Conservation (phyloP, 441 rosid genomes). For the Biscutella auriculata region DNA sequence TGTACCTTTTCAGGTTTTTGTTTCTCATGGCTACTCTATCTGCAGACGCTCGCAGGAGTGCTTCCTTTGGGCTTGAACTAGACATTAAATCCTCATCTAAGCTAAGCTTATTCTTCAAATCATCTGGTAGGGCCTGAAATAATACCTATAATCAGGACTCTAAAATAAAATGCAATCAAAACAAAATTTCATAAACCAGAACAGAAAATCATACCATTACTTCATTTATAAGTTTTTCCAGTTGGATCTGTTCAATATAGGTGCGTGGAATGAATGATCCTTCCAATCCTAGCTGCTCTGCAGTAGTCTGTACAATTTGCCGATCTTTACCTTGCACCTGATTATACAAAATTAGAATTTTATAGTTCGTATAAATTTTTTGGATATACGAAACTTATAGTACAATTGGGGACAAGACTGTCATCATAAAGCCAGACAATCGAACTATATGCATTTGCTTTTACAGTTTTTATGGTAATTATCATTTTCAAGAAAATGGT, state of each 20-base stretch:
- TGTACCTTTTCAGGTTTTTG: constrained; percentile 60
- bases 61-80: constrained; percentile 90
- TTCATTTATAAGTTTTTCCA: constrained; percentile 84
- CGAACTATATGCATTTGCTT: neutral
- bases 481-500: neutral
- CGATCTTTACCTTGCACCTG: constrained; percentile 99
- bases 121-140: constrained; percentile 79
- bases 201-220: constrained; percentile 58
- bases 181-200: neutral
- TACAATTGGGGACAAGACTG: neutral
- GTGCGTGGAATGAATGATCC: constrained; percentile 85
- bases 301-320: constrained; percentile 41
- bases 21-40: constrained; percentile 63
- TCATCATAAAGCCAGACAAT: neutral
- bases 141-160: constrained; percentile 21
- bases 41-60: constrained; percentile 57
- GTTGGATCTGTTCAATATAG: constrained; percentile 88
- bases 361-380: neutral
- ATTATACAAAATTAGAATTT: neutral
- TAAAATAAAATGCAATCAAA: constrained; percentile 8
- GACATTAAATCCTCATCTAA: constrained; percentile 69
- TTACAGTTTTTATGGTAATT: neutral
- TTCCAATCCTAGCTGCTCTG: constrained; percentile 79
- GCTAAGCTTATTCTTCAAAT: constrained; percentile 73
- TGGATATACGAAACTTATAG: neutral